phyloP scores from a whole-genome alignment of 2,329 filamentous ascomycete species.

The Coleophoma eucalyptorum region DNA sequence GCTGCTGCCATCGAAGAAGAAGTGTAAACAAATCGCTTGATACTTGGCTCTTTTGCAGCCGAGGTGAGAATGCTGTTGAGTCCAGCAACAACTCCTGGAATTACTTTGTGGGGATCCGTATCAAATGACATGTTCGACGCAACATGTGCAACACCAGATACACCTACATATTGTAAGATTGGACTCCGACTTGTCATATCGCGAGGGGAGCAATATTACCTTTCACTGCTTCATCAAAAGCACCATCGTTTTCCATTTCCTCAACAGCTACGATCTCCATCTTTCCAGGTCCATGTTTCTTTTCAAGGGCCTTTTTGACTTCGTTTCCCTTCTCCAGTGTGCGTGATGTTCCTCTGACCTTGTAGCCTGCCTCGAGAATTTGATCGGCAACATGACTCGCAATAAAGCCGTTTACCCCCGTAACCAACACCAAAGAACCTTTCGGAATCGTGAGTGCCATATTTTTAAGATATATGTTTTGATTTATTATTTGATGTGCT shows the following conservation, averaged over 20 bases:
- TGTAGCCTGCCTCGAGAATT: conserved; percentile 33
- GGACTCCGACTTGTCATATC: neutral
- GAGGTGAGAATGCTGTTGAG: conserved; percentile 28
- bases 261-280: conserved; percentile 31
- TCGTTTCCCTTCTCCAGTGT: conserved; percentile 27
- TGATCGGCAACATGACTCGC: conserved; percentile 34
- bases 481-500: too few relatives aligned
- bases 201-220: conserved; percentile 1
- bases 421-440: conserved; percentile 33
- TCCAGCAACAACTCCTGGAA: conserved; percentile 29
- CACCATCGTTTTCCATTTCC: conserved; percentile 26
- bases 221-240: conserved; percentile 24
- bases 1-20: conserved; percentile 24
- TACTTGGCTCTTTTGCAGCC: conserved; percentile 26
- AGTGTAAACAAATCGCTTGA: conserved; percentile 36
- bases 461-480: neutral
- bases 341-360: conserved; percentile 36
- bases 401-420: conserved; percentile 35
- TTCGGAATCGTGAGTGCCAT: conserved; percentile 3
- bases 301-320: conserved; percentile 24
- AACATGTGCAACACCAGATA: conserved; percentile 32
- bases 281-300: conserved; percentile 27
- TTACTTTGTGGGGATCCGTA: conserved; percentile 34
- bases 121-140: conserved; percentile 31
- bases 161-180: conserved; percentile 7